These are phyloP conservation scores for Tuctoria greenei DNA, from an alignment of 176 grass and related monocot species.

Conservation along the genomic window DNA sequence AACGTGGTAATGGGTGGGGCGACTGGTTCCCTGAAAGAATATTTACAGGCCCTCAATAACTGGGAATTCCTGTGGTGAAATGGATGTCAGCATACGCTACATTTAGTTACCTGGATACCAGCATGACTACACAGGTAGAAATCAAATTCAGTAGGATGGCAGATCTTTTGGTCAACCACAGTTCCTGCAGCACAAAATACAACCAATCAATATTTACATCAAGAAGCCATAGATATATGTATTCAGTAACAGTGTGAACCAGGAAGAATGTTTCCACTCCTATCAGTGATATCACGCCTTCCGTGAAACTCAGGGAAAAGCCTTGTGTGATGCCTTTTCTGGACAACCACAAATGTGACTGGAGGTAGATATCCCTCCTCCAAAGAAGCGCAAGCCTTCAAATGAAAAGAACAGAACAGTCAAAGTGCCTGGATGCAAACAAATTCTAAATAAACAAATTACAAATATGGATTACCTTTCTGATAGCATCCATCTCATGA, in stretches of 20 bases:
- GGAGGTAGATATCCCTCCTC: conserved; percentile 60
- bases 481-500: conserved; percentile 69
- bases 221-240: background rate
- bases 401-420: background rate
- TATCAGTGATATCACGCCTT: conserved; percentile 53
- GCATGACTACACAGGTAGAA: conserved; percentile 96
- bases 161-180: conserved; percentile 74
- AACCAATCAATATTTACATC: background rate
- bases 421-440: background rate
- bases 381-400: conserved; percentile 74
- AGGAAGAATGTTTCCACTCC: conserved; percentile 80
- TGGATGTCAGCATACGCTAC: background rate
- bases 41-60: background rate
- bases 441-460: background rate
- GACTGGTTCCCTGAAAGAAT: conserved; percentile 70
- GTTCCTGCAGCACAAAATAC: conserved; percentile 53
- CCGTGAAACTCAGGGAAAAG: conserved; percentile 70
- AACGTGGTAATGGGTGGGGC: conserved; percentile 79
- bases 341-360: conserved; percentile 81
- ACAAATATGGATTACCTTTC: conserved; percentile 50
- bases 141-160: conserved; percentile 85
- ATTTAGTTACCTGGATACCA: conserved; percentile 66
- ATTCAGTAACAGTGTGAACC: conserved; percentile 35
- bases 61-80: background rate
- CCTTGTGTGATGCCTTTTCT: conserved; percentile 84